phyloP scores from a whole-genome alignment of 306 rosid genomes.

The Vicia sativa region DNA sequence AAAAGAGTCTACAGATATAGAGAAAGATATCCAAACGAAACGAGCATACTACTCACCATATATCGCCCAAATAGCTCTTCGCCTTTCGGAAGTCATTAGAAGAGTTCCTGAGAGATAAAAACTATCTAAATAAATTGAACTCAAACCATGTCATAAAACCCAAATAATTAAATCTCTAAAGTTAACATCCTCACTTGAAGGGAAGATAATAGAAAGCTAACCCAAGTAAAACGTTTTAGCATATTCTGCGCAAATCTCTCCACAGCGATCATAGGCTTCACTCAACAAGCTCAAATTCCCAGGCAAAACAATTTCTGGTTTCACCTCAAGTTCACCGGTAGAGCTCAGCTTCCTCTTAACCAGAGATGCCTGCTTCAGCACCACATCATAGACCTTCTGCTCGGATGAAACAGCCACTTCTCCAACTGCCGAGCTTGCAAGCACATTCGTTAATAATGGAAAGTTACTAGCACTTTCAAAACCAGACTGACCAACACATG shows the following conservation, averaged over 20 bases:
- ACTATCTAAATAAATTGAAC: slow-evolving; percentile 30
- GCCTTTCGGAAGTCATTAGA: slow-evolving; percentile 81
- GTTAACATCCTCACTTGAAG: slow-evolving; percentile 45
- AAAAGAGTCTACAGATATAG: not conserved
- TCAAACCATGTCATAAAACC: slow-evolving; percentile 31
- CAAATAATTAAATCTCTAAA: slow-evolving; percentile 17
- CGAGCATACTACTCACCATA: slow-evolving; percentile 61
- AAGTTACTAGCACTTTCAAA: slow-evolving; percentile 48
- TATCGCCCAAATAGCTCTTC: slow-evolving; percentile 89
- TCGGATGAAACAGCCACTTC: slow-evolving; percentile 60
- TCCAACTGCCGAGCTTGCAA: slow-evolving; percentile 62
- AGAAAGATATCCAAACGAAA: slow-evolving; percentile 27
- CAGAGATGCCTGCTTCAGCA: slow-evolving; percentile 72
- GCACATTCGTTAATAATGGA: slow-evolving; percentile 56
- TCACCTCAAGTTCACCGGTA: slow-evolving; percentile 52
- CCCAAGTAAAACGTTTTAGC: slow-evolving; percentile 69
- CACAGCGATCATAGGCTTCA: slow-evolving; percentile 66
- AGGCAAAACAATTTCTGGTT: slow-evolving; percentile 61
- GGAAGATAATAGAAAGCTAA: slow-evolving; percentile 55
- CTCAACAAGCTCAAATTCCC: slow-evolving; percentile 64
- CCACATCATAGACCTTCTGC: slow-evolving; percentile 73
- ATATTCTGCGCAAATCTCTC: slow-evolving; percentile 65
- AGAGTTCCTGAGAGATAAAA: slow-evolving; percentile 64
- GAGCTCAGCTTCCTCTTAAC: slow-evolving; percentile 62
- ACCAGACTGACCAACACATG: slow-evolving; percentile 52